Conservation (phyloP, 805 yeast genomes). For the Yarrowia sp. region DNA sequence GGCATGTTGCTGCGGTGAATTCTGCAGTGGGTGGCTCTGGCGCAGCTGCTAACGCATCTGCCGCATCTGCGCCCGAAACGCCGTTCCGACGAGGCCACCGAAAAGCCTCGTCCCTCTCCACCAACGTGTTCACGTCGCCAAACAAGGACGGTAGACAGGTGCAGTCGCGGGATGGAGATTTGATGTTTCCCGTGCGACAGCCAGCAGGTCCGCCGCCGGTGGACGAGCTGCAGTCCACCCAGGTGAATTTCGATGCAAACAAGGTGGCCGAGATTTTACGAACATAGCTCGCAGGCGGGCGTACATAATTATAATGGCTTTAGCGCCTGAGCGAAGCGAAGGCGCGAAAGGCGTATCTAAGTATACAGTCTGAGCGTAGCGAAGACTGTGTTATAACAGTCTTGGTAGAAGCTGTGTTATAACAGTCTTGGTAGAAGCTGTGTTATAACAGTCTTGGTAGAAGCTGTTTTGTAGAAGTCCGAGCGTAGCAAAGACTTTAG, state of each 20-base stretch:
- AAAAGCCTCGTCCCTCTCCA: slow-evolving; percentile 35
- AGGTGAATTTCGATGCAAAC: slow-evolving; percentile 33
- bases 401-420: too few species aligned
- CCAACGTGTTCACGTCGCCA: slow-evolving; percentile 29
- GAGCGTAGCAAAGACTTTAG: too few species aligned
- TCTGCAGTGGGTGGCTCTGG: too few species aligned
- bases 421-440: too few species aligned
- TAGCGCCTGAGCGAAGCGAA: too few species aligned
- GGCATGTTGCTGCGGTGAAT: too few species aligned
- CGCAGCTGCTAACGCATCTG: background rate
- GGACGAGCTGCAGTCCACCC: slow-evolving; percentile 35
- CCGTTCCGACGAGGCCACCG: slow-evolving; percentile 35
- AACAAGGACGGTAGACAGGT: background rate
- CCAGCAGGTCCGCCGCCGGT: slow-evolving; percentile 40
- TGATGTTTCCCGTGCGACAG: slow-evolving; percentile 37
- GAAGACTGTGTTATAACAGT: too few species aligned
- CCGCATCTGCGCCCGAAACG: background rate
- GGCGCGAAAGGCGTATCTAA: too few species aligned
- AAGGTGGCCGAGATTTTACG: slow-evolving; percentile 22
- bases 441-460: too few species aligned
- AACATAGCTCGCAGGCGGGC: background rate
- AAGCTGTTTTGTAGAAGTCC: too few species aligned
- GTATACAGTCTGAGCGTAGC: too few species aligned
- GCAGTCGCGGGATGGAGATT: slow-evolving; percentile 29
- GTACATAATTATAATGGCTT: too few species aligned